phyloP scores from a whole-genome alignment of 345 rosid species.

The Gossypium sturtianum region DNA sequence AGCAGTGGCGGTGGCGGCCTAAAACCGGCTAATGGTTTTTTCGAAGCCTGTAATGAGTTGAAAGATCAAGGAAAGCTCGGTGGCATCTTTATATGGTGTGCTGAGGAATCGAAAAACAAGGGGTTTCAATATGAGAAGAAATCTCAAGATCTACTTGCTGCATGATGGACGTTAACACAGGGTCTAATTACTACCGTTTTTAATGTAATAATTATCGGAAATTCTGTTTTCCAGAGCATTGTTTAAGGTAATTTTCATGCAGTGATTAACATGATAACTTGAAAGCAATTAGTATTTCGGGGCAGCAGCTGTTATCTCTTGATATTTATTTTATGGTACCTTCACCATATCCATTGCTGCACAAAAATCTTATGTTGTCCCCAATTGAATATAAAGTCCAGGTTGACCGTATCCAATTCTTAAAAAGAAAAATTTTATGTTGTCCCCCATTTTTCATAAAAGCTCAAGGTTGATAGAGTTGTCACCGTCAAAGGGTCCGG shows the following conservation, averaged over 20 bases:
- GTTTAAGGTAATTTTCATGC: not conserved
- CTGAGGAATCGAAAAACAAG: slow-evolving; percentile 29
- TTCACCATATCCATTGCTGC: too few relatives aligned
- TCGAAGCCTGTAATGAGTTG: slow-evolving; percentile 30
- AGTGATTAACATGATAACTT: too few relatives aligned
- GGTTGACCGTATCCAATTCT: too few relatives aligned
- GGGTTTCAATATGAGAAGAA: slow-evolving; percentile 28
- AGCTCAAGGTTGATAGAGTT: too few relatives aligned
- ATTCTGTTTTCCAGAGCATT: not conserved
- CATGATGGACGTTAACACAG: not conserved
- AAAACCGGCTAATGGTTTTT: slow-evolving; percentile 26
- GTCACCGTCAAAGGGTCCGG: too few relatives aligned
- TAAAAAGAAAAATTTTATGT: too few relatives aligned
- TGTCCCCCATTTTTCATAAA: too few relatives aligned
- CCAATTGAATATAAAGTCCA: too few relatives aligned
- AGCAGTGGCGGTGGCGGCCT: slow-evolving; percentile 31
- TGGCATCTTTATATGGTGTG: slow-evolving; percentile 40
- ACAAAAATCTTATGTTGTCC: too few relatives aligned
- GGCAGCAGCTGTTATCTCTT: too few relatives aligned
- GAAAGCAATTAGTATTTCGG: not conserved
- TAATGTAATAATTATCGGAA: not conserved
- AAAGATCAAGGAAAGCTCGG: slow-evolving; percentile 24
- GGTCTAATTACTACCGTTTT: not conserved
- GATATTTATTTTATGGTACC: too few relatives aligned
- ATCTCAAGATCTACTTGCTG: slow-evolving; percentile 29